phyloP scores from a whole-genome alignment of 805 yeast genomes.

The Phaffomyces opuntiae region DNA sequence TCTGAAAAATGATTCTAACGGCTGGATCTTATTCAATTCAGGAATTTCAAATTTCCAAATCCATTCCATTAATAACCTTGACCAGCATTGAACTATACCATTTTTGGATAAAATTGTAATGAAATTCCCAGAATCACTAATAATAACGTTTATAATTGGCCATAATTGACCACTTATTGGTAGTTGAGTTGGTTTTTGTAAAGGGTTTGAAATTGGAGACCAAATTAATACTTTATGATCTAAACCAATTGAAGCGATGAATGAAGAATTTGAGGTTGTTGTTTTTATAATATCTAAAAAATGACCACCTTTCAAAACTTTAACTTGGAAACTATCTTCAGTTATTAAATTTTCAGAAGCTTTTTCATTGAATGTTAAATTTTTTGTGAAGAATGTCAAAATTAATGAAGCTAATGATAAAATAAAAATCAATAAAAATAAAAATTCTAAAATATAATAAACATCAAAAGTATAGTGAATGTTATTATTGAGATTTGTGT shows the following conservation, averaged over 20 bases:
- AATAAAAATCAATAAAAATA: conserved; percentile 43
- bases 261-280: conserved; percentile 52
- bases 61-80: conserved; percentile 46
- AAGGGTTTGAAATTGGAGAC: conserved; percentile 54
- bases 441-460: conserved; percentile 50
- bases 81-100: conserved; percentile 54
- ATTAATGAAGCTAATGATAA: conserved; percentile 41
- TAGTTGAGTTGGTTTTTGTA: conserved; percentile 38
- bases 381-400: conserved; percentile 32
- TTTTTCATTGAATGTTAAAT: conserved; percentile 14
- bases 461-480: conserved; percentile 39
- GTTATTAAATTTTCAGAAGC: conserved; percentile 6
- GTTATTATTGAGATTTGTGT: conserved; percentile 13
- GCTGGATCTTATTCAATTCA: conserved; percentile 29
- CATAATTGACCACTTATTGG: conserved; percentile 40
- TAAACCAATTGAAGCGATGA: conserved; percentile 63
- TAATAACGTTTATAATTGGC: conserved; percentile 53
- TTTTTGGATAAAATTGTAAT: conserved; percentile 47
- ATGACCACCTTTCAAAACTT: conserved; percentile 45
- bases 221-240: conserved; percentile 68
- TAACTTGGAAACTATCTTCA: conserved; percentile 26
- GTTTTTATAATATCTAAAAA: conserved; percentile 56
- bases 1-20: conserved; percentile 57
- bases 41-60: conserved; percentile 42
- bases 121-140: conserved; percentile 53